These are phyloP conservation scores for Alternaria ventricosa DNA, from an alignment of 2,329 filamentous ascomycete genomes.

Conservation along the genomic window DNA sequence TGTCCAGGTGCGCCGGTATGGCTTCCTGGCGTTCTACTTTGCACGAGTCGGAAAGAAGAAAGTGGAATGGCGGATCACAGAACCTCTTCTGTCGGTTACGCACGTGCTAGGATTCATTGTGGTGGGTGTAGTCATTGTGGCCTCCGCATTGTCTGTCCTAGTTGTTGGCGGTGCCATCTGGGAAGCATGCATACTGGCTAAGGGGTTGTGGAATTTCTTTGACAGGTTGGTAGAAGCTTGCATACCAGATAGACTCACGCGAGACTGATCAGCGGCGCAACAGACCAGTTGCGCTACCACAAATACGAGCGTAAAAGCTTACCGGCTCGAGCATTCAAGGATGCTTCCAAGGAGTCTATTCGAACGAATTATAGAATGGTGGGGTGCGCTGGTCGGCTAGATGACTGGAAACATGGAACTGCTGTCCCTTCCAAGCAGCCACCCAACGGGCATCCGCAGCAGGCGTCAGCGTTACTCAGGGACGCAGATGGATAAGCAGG, in stretches of 20 bases:
- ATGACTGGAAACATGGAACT: background rate
- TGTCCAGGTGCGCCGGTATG: background rate
- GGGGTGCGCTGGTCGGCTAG: background rate
- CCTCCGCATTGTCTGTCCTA: background rate
- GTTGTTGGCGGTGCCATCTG: background rate
- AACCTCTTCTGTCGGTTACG: background rate
- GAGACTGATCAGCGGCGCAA: background rate
- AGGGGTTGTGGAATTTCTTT: background rate
- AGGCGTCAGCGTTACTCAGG: background rate
- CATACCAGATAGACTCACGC: background rate
- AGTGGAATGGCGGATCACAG: background rate
- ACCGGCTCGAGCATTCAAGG: background rate
- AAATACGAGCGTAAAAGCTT: background rate
- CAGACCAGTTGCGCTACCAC: background rate
- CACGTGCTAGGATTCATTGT: slow-evolving; percentile 2
- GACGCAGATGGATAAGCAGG: background rate
- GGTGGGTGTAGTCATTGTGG: background rate
- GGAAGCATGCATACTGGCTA: background rate
- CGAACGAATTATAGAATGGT: background rate
- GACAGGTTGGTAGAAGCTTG: background rate
- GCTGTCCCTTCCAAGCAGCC: background rate
- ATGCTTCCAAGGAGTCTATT: background rate
- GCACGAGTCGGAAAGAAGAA: background rate
- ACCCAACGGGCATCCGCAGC: background rate
- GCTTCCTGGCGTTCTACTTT: slow-evolving; percentile 6